Conservation (phyloP, 345 rosid species). For the Erysimum cheiranthoides region DNA sequence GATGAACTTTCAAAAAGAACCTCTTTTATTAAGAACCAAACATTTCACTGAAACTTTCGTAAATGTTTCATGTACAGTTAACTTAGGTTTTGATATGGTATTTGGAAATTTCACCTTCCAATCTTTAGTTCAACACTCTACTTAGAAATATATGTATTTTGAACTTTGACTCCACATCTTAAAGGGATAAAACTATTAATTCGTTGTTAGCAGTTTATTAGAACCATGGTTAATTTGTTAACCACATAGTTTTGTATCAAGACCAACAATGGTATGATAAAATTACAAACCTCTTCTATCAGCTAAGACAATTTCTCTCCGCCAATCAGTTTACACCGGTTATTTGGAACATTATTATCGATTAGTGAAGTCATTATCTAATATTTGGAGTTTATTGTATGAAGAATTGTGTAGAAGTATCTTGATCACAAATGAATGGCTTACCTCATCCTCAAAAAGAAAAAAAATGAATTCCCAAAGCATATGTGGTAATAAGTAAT, state of each 20-base stretch:
- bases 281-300: not conserved
- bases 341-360: slow-evolving; percentile 7
- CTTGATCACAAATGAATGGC: slow-evolving; percentile 40
- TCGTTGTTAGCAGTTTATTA: not conserved
- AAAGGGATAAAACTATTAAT: not conserved
- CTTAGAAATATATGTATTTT: not conserved
- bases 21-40: too few species aligned
- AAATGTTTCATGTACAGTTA: too few species aligned
- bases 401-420: slow-evolving; percentile 42
- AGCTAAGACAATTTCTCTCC: not conserved
- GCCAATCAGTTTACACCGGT: slow-evolving; percentile 23
- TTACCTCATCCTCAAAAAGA: slow-evolving; percentile 30
- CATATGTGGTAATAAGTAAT: slow-evolving; percentile 41
- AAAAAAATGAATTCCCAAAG: slow-evolving; percentile 17
- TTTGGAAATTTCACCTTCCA: too few species aligned
- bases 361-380: slow-evolving; percentile 30
- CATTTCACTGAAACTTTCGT: too few species aligned
- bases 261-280: not conserved
- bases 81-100: too few species aligned
- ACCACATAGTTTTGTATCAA: not conserved
- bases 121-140: slow-evolving; percentile 7
- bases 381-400: slow-evolving; percentile 25
- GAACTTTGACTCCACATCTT: slow-evolving; percentile 5
- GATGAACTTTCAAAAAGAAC: too few species aligned
- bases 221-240: not conserved